Conservation (phyloP, 1,284 basidiomycete genomes). For the Coniferiporia sulphurascens region DNA sequence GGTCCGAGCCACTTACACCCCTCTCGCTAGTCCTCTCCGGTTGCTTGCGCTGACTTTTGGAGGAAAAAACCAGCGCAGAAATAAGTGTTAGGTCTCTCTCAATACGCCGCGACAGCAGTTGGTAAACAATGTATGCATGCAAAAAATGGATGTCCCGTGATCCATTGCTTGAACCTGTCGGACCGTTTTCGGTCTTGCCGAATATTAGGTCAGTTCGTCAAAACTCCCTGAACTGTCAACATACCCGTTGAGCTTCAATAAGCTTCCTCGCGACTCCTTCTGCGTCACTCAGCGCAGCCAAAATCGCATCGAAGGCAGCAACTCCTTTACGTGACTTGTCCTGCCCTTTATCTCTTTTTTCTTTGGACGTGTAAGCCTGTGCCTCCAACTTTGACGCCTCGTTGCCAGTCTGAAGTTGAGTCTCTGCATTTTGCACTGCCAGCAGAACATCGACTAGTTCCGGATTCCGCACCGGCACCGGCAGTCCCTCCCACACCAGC, state of each 20-base stretch:
- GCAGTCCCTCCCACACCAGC: constrained; percentile 78
- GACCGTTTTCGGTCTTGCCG: constrained; percentile 24
- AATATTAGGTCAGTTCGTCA: background rate
- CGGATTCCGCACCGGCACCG: constrained; percentile 83
- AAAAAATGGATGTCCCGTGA: constrained; percentile 76
- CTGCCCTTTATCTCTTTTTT: constrained; percentile 39
- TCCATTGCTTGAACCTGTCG: constrained; percentile 36
- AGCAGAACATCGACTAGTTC: constrained; percentile 88
- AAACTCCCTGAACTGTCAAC: constrained; percentile 20
- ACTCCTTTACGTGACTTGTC: constrained; percentile 64
- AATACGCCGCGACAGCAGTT: constrained; percentile 80
- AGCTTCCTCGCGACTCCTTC: constrained; percentile 79
- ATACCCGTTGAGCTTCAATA: constrained; percentile 73
- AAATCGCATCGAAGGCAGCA: constrained; percentile 79
- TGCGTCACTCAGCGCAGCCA: constrained; percentile 82
- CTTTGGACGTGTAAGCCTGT: constrained; percentile 23
- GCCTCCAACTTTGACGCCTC: constrained; percentile 26
- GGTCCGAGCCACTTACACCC: background rate
- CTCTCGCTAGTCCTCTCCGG: constrained; percentile 24
- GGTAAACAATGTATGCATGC: constrained; percentile 82
- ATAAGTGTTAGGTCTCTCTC: constrained; percentile 85
- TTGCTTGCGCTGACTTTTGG: constrained; percentile 29
- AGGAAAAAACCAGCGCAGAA: constrained; percentile 50
- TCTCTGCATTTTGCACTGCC: constrained; percentile 78
- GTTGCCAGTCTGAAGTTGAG: constrained; percentile 37